These are phyloP conservation scores for Cymbopogon citratus DNA, from an alignment of 176 grass and related monocot species.

Conservation along the genomic window DNA sequence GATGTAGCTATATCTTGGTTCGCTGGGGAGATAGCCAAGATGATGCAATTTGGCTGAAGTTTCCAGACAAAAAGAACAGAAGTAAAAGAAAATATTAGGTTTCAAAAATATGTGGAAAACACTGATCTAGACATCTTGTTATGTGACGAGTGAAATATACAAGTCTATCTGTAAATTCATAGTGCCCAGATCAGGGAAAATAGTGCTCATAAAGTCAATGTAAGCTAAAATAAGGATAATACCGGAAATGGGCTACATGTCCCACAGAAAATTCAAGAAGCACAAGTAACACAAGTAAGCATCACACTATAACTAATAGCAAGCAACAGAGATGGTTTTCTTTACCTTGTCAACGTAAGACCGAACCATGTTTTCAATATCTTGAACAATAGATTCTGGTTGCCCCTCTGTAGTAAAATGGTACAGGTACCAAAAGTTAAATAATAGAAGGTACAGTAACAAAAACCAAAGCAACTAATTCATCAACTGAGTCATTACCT, in stretches of 20 bases:
- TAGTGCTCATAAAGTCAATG: no score
- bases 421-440: neutral
- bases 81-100: neutral
- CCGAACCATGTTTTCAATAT: slow-evolving; percentile 99
- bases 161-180: no score
- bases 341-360: slow-evolving; percentile 95
- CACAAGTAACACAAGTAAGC: neutral
- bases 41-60: slow-evolving; percentile 80
- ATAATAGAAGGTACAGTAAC: neutral
- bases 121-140: neutral
- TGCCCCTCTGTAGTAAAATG: slow-evolving; percentile 72
- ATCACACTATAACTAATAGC: neutral
- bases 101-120: neutral
- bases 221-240: no score
- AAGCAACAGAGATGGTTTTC: neutral
- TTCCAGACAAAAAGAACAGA: slow-evolving; percentile 34
- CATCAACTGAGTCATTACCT: slow-evolving; percentile 51
- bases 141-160: no score
- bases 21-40: slow-evolving; percentile 97
- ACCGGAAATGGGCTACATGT: no score
- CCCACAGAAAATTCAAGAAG: no score
- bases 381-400: slow-evolving; percentile 86
- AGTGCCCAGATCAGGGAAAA: no score
- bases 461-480: slow-evolving; percentile 15
- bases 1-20: slow-evolving; percentile 99